Base-by-base conservation (phyloP, 768 basidiomycete species). In the Tephrocybe sp. region DNA sequence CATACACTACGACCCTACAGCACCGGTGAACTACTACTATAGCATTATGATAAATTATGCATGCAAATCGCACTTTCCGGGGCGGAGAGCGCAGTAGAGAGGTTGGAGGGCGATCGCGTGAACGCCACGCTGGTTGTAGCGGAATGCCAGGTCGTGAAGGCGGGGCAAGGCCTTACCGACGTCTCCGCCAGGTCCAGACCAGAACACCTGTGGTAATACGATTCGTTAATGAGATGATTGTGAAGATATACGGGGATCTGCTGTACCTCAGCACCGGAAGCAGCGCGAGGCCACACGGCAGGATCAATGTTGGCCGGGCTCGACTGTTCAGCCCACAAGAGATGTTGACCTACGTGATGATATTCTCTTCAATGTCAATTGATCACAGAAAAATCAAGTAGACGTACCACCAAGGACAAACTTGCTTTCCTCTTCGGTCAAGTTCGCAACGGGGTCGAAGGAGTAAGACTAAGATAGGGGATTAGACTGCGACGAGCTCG, bases 281-380 rank as follows among this genome's bases (percentile, higher is more conserved):
- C 84, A 16, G 84, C 83, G 38, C 86, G 78, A 2, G 86, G 88
- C 88, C 88, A 91, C 3, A 77, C 69, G 37, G 80, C 79, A 10
- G 77, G 53, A 59, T 91, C 88, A 37, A 90, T 66, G 62, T 85
- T 90, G 29, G 72, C 63, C 9, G 84, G 77, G 29, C 77, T 73
- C 2, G 84, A 78, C 62, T 90, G 87, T 60, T 91, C 88, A 1
- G 82, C 77, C 86, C 86, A 91, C 10, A 91, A 71, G 1, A 83
- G 74, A 15, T 83, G 79, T 62, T 89, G 76, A 4, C 82, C 80
- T 82, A 25, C 30, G n/a, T n/a, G n/a, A 3, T 22, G 23, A n/a
- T 22, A 12, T 47, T 3, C 40, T 11, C 10, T 49, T 29, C n/a
- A 54, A 31, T 16, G 11, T 18, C 19, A 33, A 22, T 11, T 16